Conservation (phyloP, 805 yeast species). For the Nakazawaea holstii region DNA sequence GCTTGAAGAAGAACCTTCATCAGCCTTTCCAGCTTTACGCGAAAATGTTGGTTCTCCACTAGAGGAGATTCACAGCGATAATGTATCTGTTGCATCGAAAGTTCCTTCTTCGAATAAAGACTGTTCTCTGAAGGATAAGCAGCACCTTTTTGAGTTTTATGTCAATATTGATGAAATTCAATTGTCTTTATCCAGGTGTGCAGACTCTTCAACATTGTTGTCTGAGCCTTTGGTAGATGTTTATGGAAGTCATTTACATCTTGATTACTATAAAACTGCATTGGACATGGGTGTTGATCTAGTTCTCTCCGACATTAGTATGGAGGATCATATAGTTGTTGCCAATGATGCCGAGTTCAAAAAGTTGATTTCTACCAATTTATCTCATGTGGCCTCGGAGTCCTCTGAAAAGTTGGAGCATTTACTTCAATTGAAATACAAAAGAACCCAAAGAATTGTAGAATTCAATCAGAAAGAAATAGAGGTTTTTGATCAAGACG, state of each 20-base stretch:
- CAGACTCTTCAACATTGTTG: constrained; percentile 50
- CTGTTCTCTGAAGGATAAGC: constrained; percentile 24
- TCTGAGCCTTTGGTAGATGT: constrained; percentile 70
- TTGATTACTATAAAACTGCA: constrained; percentile 56
- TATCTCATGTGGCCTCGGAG: constrained; percentile 6
- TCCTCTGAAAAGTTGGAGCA: constrained; percentile 29
- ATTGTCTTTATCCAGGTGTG: constrained; percentile 63
- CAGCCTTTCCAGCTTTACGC: constrained; percentile 26
- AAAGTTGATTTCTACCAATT: constrained; percentile 58
- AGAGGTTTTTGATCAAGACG: constrained; percentile 73
- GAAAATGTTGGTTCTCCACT: constrained; percentile 12
- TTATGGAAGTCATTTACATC: constrained; percentile 56
- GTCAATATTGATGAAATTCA: constrained; percentile 63
- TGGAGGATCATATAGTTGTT: constrained; percentile 71
- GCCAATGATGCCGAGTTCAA: constrained; percentile 59
- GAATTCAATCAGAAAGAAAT: constrained; percentile 46
- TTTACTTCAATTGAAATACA: constrained; percentile 55
- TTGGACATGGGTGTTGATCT: constrained; percentile 63
- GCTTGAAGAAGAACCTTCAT: constrained; percentile 26
- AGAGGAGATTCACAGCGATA: constrained; percentile 12
- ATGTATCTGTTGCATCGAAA: constrained; percentile 17
- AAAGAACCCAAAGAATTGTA: constrained; percentile 55
- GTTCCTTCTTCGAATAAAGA: constrained; percentile 10
- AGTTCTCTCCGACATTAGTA: constrained; percentile 54
- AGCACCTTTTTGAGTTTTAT: constrained; percentile 65